Evolutionary conservation across 1,139 yeast genomes (phyloP).

Genomic region (Candida labiduridarum): DNA sequence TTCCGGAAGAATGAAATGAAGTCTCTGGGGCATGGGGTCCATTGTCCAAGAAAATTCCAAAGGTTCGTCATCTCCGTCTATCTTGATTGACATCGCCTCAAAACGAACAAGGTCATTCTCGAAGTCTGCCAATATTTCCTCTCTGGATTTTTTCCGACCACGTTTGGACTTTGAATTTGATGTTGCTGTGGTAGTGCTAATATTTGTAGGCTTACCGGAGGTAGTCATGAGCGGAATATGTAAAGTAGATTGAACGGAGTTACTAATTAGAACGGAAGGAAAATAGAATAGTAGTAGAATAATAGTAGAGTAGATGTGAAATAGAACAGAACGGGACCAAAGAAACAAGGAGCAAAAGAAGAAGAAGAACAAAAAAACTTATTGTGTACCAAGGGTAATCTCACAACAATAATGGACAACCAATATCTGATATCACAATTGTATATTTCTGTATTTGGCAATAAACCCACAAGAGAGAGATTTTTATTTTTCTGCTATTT

Average conservation of each 20-base stretch:
- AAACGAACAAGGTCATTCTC: slow-evolving; percentile 29
- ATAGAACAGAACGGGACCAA: too few species aligned
- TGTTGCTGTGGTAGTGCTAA: too few species aligned
- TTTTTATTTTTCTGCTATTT: neutral
- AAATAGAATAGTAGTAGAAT: too few species aligned
- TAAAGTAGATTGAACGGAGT: too few species aligned
- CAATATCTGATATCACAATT: neutral
- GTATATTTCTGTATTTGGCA: neutral
- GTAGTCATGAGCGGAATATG: too few species aligned
- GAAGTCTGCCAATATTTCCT: slow-evolving; percentile 19
- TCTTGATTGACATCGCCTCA: slow-evolving; percentile 27
- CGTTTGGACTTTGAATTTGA: neutral
- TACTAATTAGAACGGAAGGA: too few species aligned
- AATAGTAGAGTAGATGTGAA: too few species aligned
- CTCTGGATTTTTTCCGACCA: slow-evolving; percentile 8
- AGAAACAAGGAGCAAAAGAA: too few species aligned
- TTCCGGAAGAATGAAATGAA: slow-evolving; percentile 37
- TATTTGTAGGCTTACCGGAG: too few species aligned
- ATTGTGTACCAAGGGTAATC: too few species aligned
- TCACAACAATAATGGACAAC: too few species aligned
- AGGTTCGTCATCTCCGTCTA: slow-evolving; percentile 30
- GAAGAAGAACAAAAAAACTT: too few species aligned
- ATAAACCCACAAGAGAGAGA: neutral
- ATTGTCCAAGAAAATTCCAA: slow-evolving; percentile 27
- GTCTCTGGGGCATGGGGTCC: slow-evolving; percentile 30